Percentiles rank a stretch among this genome's conserved stretches.
Evolutionary conservation across 2,329 filamentous ascomycete genomes (phyloP).

Genomic region (Colletotrichum eremochloae): DNA sequence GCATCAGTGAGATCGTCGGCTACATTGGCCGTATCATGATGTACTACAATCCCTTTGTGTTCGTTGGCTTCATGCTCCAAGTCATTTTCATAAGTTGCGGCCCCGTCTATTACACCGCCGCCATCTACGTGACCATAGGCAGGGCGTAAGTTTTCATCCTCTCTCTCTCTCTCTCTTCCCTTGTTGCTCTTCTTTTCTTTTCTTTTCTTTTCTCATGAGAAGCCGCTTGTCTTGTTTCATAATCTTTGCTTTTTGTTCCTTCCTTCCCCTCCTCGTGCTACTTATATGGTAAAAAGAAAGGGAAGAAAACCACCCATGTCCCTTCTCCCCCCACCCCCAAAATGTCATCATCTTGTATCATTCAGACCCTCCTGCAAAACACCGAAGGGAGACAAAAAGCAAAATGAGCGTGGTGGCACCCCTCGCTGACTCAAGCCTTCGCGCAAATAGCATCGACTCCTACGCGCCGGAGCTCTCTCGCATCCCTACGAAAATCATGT

Average conservation of each 20-base stretch:
- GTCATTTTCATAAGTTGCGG: conserved; percentile 70
- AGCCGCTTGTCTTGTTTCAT: background rate
- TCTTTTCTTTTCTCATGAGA: background rate
- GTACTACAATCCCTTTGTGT: conserved; percentile 69
- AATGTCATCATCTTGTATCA: background rate
- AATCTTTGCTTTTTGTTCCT: background rate
- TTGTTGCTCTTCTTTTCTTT: background rate
- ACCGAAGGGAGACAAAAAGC: background rate
- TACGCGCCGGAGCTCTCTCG: conserved; percentile 56
- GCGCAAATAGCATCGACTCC: conserved; percentile 52
- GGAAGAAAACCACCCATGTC: no score
- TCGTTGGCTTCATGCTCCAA: conserved; percentile 74
- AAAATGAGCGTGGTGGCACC: background rate
- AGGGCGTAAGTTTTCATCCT: conserved; percentile 49
- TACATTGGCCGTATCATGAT: conserved; percentile 72
- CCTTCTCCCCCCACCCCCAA: background rate
- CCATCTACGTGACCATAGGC: conserved; percentile 74
- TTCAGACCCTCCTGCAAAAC: background rate
- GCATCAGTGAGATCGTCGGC: conserved; percentile 70
- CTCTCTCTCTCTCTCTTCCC: no score
- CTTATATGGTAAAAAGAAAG: background rate
- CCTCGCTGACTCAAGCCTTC: background rate
- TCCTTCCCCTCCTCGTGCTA: no score
- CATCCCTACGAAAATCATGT: conserved; percentile 56
- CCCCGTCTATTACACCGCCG: conserved; percentile 67